Evolutionary conservation across 495 filamentous ascomycete species (phyloP), one percentile per base, ranked within the genome.

Genomic region (Thozetella sp.): DNA sequence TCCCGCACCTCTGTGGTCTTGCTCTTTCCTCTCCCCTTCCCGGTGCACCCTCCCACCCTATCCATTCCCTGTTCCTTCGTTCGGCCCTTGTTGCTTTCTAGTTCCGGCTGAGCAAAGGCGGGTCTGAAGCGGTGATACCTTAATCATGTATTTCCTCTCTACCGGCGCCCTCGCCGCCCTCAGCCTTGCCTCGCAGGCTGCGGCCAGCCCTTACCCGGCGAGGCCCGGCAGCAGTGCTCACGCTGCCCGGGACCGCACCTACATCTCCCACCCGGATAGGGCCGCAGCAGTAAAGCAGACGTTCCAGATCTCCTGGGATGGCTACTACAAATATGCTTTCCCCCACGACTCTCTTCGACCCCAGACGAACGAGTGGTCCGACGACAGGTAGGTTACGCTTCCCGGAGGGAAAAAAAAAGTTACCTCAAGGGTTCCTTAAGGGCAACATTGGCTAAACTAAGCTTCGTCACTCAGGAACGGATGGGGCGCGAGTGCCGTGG

Each of bases 401-500:
- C 26, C 48, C 51, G 1, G 1, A n/a, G 2, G 1, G 20, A 24
- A 11, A n/a, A n/a, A n/a, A n/a, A n/a, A n/a, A n/a, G n/a, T 2
- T 20, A 19, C 10, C 15, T 12, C 17, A 26, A 40, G 20, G 2
- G 15, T n/a, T 43, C 11, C 1, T 22, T 13, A 20, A 46, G 15
- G 13, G 37, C 9, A 15, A 51, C 4, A 1, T 22, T 22, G 3
- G 11, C 1, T 3, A 22, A 48, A 17, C 25, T 53, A 15, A n/a
- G 2, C 22, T 12, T 1, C 22, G 13, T 2, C 19, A 2, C n/a
- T 3, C 30, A 92, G 92, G 57, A 95, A 94, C 67, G 88, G 88
- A 61, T 97, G 93, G 93, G 93, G 93, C 12, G 92, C 93, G 45
- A 90, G 84, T 43, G 90, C 92, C 4, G 83, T 95, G 15, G 93